phyloP scores from a whole-genome alignment of 331 rosid species.

The Ulmus americana region DNA sequence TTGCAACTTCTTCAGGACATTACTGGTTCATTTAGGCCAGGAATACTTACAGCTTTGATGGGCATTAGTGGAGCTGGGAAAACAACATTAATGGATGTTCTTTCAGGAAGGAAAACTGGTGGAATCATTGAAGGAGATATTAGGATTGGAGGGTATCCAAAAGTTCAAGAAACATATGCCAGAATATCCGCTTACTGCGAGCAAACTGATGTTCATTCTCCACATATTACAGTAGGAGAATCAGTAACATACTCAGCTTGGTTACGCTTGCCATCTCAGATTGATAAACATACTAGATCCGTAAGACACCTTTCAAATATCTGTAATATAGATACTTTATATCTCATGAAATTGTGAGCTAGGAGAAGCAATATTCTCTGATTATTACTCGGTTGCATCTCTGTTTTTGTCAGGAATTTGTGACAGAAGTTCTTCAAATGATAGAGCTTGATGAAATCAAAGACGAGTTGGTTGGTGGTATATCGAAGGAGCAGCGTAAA shows the following conservation, averaged over 20 bases:
- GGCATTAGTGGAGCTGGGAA: constrained; percentile 87
- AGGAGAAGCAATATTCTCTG: neutral
- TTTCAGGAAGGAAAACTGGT: constrained; percentile 73
- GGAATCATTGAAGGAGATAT: constrained; percentile 65
- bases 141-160: constrained; percentile 65
- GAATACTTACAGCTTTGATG: constrained; percentile 69
- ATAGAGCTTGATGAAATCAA: constrained; percentile 34
- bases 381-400: neutral
- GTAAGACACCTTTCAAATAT: constrained; percentile 30
- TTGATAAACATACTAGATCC: constrained; percentile 49
- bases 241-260: constrained; percentile 66
- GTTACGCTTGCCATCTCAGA: constrained; percentile 62
- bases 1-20: constrained; percentile 51
- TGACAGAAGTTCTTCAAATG: constrained; percentile 28
- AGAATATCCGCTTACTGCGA: constrained; percentile 82
- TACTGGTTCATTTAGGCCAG: constrained; percentile 69
- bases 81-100: constrained; percentile 83
- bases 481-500: constrained; percentile 37
- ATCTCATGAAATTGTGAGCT: too few species aligned
- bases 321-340: too few species aligned
- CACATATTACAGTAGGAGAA: constrained; percentile 66
- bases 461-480: constrained; percentile 31
- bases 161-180: constrained; percentile 64
- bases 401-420: constrained; percentile 16
- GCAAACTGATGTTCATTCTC: constrained; percentile 73